Evolutionary conservation across 305 asterid species (phyloP).

Genomic region (Caryopteris hybrid): DNA sequence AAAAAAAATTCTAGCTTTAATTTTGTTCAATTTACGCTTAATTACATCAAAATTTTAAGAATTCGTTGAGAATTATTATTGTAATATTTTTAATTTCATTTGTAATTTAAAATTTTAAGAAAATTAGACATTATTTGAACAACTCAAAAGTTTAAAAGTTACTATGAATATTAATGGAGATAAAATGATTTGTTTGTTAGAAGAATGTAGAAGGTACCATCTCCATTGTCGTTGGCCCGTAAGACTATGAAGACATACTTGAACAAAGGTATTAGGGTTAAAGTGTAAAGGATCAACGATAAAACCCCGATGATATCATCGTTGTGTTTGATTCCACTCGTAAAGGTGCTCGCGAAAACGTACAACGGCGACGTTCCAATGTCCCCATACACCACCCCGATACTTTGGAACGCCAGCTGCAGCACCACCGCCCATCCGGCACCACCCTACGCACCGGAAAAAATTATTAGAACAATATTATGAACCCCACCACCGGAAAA

Average conservation of each 20-base stretch:
- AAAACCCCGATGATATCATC: conserved; percentile 59
- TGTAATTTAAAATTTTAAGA: too few relatives aligned
- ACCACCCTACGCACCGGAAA: not conserved
- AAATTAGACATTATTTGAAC: too few relatives aligned
- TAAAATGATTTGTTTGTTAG: too few relatives aligned
- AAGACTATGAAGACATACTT: conserved; percentile 61
- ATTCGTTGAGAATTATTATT: too few relatives aligned
- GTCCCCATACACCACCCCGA: conserved; percentile 75
- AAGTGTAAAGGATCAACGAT: conserved; percentile 54
- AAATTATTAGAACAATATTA: not conserved
- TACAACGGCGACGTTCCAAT: conserved; percentile 76
- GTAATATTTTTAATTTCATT: too few relatives aligned
- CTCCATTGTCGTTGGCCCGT: conserved; percentile 66
- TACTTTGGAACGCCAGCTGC: conserved; percentile 57
- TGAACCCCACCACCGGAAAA: too few relatives aligned
- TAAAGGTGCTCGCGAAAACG: conserved; percentile 45
- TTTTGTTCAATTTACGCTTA: too few relatives aligned
- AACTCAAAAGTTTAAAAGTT: too few relatives aligned
- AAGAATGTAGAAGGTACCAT: conserved; percentile 38
- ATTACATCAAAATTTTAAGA: too few relatives aligned
- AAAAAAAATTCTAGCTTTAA: too few relatives aligned
- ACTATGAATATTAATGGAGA: too few relatives aligned
- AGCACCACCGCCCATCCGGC: conserved; percentile 33
- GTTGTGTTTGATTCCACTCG: conserved; percentile 36
- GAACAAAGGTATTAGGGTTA: conserved; percentile 51